Evolutionary conservation across 1,139 yeast species (phyloP).

Genomic region (Candida buenavistaensis): DNA sequence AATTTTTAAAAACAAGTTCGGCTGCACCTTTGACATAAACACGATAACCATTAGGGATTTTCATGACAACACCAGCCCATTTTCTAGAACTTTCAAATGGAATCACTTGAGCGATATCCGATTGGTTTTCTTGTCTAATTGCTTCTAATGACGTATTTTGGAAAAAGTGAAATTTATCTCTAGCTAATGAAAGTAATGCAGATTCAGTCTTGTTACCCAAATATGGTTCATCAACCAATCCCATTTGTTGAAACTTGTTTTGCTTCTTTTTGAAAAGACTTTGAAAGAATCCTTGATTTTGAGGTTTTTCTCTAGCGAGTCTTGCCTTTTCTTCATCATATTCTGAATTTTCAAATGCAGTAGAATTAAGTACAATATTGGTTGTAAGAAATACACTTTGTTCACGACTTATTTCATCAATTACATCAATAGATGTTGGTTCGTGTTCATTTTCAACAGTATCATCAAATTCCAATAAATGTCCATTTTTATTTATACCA

Average conservation of each 20-base stretch:
- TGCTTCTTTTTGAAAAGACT: constrained; percentile 18
- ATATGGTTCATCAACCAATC: constrained; percentile 53
- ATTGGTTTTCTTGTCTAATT: constrained; percentile 36
- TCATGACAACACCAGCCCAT: constrained; percentile 83
- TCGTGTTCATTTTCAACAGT: constrained; percentile 22
- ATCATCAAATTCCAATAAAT: constrained; percentile 43
- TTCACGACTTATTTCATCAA: constrained; percentile 28
- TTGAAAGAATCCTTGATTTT: constrained; percentile 24
- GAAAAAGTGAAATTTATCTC: constrained; percentile 51
- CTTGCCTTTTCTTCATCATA: constrained; percentile 38
- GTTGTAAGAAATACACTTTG: constrained; percentile 45
- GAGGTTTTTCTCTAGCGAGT: constrained; percentile 30
- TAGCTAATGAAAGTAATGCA: constrained; percentile 75
- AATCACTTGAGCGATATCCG: constrained; percentile 61
- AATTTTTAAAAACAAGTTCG: constrained; percentile 71
- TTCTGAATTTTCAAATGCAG: constrained; percentile 76
- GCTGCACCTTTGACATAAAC: constrained; percentile 91
- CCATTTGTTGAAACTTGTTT: constrained; percentile 18
- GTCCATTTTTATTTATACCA: constrained; percentile 31
- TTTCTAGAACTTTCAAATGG: constrained; percentile 94
- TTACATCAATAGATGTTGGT: constrained; percentile 34
- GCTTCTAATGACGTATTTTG: constrained; percentile 37
- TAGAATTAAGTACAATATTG: constrained; percentile 76
- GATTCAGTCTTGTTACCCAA: constrained; percentile 95
- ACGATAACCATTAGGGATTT: constrained; percentile 51